These are phyloP conservation scores for Thraustotheca clavata DNA, from an alignment of 352 stramenopile species.

Conservation along the genomic window DNA sequence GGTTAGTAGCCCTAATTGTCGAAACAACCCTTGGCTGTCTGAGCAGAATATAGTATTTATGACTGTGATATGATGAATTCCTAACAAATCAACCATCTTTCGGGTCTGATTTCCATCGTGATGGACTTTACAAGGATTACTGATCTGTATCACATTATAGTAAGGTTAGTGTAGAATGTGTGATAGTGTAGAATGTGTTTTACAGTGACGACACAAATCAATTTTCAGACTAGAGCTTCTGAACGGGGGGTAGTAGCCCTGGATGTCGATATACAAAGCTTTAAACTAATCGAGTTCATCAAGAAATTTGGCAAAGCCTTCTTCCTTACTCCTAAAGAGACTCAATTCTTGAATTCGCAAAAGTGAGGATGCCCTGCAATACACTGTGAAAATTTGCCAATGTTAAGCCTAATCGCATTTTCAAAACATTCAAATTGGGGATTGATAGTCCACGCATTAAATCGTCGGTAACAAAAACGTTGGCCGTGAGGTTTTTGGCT, in stretches of 20 bases:
- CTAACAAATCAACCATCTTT: constrained; percentile 85
- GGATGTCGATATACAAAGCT: constrained; percentile 20
- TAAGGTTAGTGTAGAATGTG: neutral
- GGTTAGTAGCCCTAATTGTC: constrained; percentile 81
- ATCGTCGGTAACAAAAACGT: no score
- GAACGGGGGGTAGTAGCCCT: constrained; percentile 23
- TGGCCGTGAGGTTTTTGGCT: no score
- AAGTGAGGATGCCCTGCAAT: no score
- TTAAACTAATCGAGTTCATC: no score
- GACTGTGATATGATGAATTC: constrained; percentile 60
- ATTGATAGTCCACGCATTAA: no score
- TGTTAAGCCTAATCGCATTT: no score
- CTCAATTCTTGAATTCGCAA: no score
- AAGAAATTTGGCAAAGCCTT: no score
- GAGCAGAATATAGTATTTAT: constrained; percentile 16
- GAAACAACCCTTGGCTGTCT: constrained; percentile 41
- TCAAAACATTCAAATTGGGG: no score
- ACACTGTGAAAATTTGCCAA: no score
- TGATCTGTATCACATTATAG: constrained; percentile 47
- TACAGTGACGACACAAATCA: constrained; percentile 10
- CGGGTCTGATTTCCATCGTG: constrained; percentile 83
- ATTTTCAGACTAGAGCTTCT: constrained; percentile 23
- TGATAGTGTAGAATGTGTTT: neutral
- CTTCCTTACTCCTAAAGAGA: no score
- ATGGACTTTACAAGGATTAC: constrained; percentile 69